These are phyloP conservation scores for Candida freyschussii DNA, from an alignment of 1,139 yeast species.

Conservation along the genomic window DNA sequence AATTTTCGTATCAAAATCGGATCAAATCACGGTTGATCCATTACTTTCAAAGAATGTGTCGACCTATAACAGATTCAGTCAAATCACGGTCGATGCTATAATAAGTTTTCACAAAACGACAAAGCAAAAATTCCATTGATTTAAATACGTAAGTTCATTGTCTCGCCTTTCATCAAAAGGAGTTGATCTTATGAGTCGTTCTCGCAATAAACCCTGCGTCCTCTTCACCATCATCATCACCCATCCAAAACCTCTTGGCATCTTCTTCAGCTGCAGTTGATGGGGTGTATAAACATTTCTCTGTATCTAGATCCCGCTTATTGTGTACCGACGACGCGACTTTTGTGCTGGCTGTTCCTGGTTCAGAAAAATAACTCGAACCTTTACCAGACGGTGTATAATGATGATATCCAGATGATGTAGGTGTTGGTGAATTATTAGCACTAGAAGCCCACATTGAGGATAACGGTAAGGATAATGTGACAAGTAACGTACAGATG, in stretches of 20 bases:
- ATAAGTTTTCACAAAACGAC: too few relatives aligned
- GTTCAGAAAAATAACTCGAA: conserved; percentile 16
- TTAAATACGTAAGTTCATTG: too few relatives aligned
- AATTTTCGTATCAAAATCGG: too few relatives aligned
- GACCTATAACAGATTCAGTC: too few relatives aligned
- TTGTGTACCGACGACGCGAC: conserved; percentile 3
- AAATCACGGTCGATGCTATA: too few relatives aligned
- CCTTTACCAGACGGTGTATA: conserved; percentile 18
- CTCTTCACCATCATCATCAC: conserved; percentile 15
- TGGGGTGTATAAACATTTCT: conserved; percentile 25
- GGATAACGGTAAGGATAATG: conserved; percentile 72
- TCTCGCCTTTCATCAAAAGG: too few relatives aligned
- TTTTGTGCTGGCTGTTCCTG: conserved; percentile 13
- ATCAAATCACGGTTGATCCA: too few relatives aligned
- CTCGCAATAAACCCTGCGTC: conserved; percentile 19
- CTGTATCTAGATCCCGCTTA: conserved; percentile 4
- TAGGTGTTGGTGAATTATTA: conserved; percentile 38
- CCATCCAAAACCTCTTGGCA: conserved; percentile 29
- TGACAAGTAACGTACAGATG: conserved; percentile 42
- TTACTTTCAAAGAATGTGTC: too few relatives aligned
- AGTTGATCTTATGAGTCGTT: conserved; percentile 19
- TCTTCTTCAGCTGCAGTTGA: conserved; percentile 30
- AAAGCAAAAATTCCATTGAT: too few relatives aligned
- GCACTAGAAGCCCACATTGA: conserved; percentile 83
- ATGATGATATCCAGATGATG: conserved; percentile 20